These are phyloP conservation scores for Candida namnaoensis DNA, from an alignment of 805 yeast genomes.

Conservation along the genomic window DNA sequence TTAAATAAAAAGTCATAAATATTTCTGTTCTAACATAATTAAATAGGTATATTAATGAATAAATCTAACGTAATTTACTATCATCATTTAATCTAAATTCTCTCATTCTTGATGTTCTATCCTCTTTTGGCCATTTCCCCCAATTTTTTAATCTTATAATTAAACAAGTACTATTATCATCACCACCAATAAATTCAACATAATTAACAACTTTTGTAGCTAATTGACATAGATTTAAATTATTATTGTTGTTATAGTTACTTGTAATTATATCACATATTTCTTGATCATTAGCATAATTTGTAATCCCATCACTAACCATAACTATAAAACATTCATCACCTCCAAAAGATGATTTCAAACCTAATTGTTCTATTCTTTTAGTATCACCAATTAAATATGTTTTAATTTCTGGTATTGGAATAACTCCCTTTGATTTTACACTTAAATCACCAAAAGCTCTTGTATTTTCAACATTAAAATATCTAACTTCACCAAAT, in stretches of 20 bases:
- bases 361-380: background rate
- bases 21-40: no score
- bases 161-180: slow-evolving; percentile 92
- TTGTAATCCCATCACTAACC: slow-evolving; percentile 83
- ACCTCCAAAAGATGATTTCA: slow-evolving; percentile 40
- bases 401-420: slow-evolving; percentile 85
- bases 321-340: slow-evolving; percentile 81
- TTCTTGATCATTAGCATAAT: slow-evolving; percentile 80
- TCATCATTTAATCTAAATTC: slow-evolving; percentile 56
- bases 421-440: slow-evolving; percentile 76
- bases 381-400: slow-evolving; percentile 55
- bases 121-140: slow-evolving; percentile 87
- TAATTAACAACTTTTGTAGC: slow-evolving; percentile 81
- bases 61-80: slow-evolving; percentile 3
- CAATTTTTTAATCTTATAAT: slow-evolving; percentile 79
- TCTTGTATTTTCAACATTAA: slow-evolving; percentile 82
- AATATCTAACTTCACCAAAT: slow-evolving; percentile 83
- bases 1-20: no score
- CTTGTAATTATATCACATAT: slow-evolving; percentile 76
- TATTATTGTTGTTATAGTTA: slow-evolving; percentile 53
- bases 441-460: slow-evolving; percentile 85
- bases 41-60: background rate
- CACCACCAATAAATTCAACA: slow-evolving; percentile 81
- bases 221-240: slow-evolving; percentile 70
- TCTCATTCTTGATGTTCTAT: slow-evolving; percentile 75